These are phyloP conservation scores for Plantago ovata DNA, from an alignment of 257 asterid genomes.

Conservation along the genomic window DNA sequence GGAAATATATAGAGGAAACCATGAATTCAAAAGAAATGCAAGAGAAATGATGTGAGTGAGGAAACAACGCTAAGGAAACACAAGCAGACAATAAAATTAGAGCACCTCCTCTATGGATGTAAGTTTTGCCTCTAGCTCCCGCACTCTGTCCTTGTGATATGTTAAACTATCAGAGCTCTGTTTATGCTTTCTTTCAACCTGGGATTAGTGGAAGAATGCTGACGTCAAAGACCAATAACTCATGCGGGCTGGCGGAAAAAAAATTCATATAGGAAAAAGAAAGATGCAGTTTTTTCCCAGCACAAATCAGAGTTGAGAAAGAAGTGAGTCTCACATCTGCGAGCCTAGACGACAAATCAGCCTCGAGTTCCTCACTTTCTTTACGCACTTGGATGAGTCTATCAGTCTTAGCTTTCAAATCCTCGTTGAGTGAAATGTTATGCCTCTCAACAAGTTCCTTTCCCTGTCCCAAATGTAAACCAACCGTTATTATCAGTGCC, in stretches of 20 bases:
- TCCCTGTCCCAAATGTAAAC: slow-evolving; percentile 46
- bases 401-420: slow-evolving; percentile 62
- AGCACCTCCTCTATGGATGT: slow-evolving; percentile 63
- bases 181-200: slow-evolving; percentile 61
- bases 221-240: slow-evolving; percentile 1
- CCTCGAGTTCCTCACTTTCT: slow-evolving; percentile 64
- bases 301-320: slow-evolving; percentile 1
- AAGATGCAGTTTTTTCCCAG: slow-evolving; percentile 7
- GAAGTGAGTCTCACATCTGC: slow-evolving; percentile 48
- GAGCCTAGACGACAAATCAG: slow-evolving; percentile 74
- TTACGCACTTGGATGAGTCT: slow-evolving; percentile 59
- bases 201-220: slow-evolving; percentile 11
- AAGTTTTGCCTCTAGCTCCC: slow-evolving; percentile 78
- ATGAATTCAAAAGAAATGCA: not conserved
- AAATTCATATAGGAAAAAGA: not conserved
- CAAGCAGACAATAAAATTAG: slow-evolving; percentile 8
- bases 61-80: not conserved
- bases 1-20: not conserved
- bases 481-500: not conserved
- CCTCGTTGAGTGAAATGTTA: slow-evolving; percentile 89
- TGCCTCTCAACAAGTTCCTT: slow-evolving; percentile 94
- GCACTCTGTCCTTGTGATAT: slow-evolving; percentile 57
- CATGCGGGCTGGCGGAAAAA: not conserved
- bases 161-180: slow-evolving; percentile 53
- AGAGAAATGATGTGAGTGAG: slow-evolving; percentile 8